Base-by-base conservation (phyloP, 2,329 filamentous ascomycete genomes). In the Neofusicoccum ribis region DNA sequence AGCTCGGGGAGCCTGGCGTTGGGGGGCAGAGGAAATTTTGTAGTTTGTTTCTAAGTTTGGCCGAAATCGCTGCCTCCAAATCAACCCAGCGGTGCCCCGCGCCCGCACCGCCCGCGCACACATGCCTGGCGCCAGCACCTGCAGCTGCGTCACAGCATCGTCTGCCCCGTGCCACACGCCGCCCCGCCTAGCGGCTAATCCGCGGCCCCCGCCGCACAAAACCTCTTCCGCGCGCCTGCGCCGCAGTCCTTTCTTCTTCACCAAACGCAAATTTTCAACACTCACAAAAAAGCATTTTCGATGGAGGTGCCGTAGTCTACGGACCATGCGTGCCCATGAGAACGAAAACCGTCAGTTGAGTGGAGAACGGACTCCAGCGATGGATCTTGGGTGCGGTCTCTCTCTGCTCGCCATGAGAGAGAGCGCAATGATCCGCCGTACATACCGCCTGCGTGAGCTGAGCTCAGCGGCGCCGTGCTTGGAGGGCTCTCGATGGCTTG, bases 341-440 rank as follows among this genome's bases (percentile, higher is more conserved):
- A 80, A 82, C 76, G 83, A 83, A 84, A 84, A 84, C 83, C 83
- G 83, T 84, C 82, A 78, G 80, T 77, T 79, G 81, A 83, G 84
- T 84, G 83, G 78, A 85, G 83, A 84, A 70, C 70, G 77, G 80
- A 74, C 66, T 70, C 67, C 67, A 74, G 69, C 71, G 77, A 78
- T 81, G 76, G 82, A 81, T 85, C 82, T 84, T 85, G 83, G 83
- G 83, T 85, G 83, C 83, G 83, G 82, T 84, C 80, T 78, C 82
- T 83, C 74, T 72, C 77, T 78, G 77, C 69, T 69, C 66, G 73
- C 74, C 66, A 74, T 85, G 82, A 80, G 74, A 81, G 83, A 79
- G 82, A 84, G 78, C 83, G 83, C 83, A 85, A 85, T 85, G 83
- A 85, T 84, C 81, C 81, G 82, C 78, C 79, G 81, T 81, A 85